Evolutionary conservation across 2,329 filamentous ascomycete genomes (phyloP).

Genomic region (Venturia pyrina): DNA sequence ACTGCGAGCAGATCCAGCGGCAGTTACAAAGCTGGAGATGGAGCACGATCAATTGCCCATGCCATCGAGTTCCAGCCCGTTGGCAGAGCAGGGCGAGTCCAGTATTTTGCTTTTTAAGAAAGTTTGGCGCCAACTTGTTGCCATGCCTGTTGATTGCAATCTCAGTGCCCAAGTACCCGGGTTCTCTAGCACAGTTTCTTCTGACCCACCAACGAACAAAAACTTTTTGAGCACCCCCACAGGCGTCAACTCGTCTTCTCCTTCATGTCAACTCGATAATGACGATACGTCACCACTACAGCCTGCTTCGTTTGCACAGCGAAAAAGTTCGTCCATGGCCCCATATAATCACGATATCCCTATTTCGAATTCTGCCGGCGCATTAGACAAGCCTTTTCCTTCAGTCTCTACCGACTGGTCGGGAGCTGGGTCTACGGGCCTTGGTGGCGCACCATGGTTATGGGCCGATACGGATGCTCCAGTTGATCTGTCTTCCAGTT

Average conservation of each 20-base stretch:
- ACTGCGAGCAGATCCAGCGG: conserved; percentile 20
- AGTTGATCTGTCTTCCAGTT: conserved; percentile 9
- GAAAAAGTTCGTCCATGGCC: not conserved
- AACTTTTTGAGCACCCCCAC: not conserved
- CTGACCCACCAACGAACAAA: not conserved
- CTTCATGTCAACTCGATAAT: not conserved
- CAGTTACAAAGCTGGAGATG: conserved; percentile 17
- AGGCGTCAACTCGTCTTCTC: not conserved
- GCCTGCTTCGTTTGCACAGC: not conserved
- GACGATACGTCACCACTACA: not conserved
- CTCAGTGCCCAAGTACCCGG: not conserved
- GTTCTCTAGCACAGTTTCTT: not conserved
- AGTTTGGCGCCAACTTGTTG: conserved; percentile 4
- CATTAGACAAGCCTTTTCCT: conserved; percentile 5
- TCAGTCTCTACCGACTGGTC: conserved; percentile 16
- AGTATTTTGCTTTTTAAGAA: not conserved
- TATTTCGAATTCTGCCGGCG: not conserved
- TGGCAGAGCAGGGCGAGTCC: not conserved
- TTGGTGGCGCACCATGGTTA: conserved; percentile 19
- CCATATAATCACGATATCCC: not conserved
- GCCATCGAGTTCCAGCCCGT: conserved; percentile 22
- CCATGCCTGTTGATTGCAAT: not conserved
- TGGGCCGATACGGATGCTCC: conserved; percentile 17
- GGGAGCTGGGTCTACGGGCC: conserved; percentile 12
- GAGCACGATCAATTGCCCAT: conserved; percentile 16